phyloP scores from a whole-genome alignment of 345 rosid species.

The Acer yangbiense region DNA sequence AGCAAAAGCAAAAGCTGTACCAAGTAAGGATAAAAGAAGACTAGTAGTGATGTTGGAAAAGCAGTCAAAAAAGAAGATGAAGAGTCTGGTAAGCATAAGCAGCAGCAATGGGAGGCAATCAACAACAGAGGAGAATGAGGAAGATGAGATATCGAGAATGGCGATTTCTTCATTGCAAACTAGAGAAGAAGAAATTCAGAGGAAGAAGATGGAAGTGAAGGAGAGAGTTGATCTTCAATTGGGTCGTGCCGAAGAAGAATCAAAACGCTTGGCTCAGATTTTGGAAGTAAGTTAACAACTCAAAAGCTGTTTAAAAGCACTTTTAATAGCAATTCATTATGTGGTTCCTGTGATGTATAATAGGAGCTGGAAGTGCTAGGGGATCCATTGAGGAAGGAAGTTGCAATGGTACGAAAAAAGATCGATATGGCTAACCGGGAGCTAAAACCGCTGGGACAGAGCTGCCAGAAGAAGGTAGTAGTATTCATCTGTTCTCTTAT shows the following conservation, averaged over 20 bases:
- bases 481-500: neutral
- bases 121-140: constrained; percentile 55
- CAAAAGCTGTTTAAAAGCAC: neutral
- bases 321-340: neutral
- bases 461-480: constrained; percentile 87
- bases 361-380: constrained; percentile 75
- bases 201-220: constrained; percentile 67
- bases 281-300: constrained; percentile 57
- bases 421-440: constrained; percentile 67
- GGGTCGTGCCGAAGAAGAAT: constrained; percentile 76
- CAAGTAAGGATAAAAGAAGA: neutral
- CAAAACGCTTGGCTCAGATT: constrained; percentile 62
- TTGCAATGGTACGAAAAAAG: constrained; percentile 62
- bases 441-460: constrained; percentile 69
- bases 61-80: constrained; percentile 16
- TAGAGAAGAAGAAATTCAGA: constrained; percentile 80
- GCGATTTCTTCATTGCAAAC: constrained; percentile 66
- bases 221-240: constrained; percentile 70
- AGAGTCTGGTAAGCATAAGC: constrained; percentile 23
- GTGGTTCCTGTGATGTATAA: neutral
- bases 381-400: constrained; percentile 83
- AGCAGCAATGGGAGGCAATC: constrained; percentile 43
- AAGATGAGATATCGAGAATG: constrained; percentile 50
- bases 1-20: constrained; percentile 30
- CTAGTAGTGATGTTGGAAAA: neutral